These are phyloP conservation scores for Psidium guajava DNA, from an alignment of 345 rosid genomes.

Conservation along the genomic window DNA sequence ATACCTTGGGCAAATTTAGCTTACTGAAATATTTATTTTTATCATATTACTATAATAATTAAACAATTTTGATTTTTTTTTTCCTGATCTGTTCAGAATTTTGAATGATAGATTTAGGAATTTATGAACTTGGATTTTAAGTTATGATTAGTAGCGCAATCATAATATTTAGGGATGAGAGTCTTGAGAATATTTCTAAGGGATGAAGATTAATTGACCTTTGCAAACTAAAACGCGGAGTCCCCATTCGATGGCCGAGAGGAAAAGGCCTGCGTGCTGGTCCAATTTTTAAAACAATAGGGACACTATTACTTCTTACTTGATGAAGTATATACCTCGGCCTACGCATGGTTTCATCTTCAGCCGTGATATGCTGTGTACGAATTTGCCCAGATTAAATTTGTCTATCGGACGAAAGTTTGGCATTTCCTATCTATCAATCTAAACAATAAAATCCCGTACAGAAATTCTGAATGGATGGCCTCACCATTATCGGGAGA, in stretches of 20 bases:
- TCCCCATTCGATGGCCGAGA: background rate
- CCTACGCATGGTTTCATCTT: background rate
- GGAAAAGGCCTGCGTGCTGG: background rate
- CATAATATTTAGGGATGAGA: background rate
- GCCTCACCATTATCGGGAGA: background rate
- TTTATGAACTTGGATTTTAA: background rate
- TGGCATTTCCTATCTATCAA: background rate
- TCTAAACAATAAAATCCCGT: background rate
- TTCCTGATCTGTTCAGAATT: too few relatives aligned
- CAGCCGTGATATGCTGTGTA: background rate
- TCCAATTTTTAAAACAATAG: background rate
- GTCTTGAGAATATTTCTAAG: background rate
- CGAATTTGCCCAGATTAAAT: background rate
- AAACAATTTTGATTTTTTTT: too few relatives aligned
- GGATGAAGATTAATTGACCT: background rate
- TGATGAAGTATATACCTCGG: background rate
- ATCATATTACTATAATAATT: too few relatives aligned
- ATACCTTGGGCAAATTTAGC: background rate
- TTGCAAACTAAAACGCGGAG: background rate
- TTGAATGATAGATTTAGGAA: too few relatives aligned
- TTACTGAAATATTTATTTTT: too few relatives aligned
- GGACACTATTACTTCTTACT: background rate
- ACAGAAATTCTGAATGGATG: background rate
- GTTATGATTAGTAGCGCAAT: background rate
- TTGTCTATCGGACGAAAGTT: background rate